Percentiles rank a stretch among this genome's conserved stretches.
phyloP scores from a whole-genome alignment of 805 yeast species.

The Sungouiozyma intestinalis region DNA sequence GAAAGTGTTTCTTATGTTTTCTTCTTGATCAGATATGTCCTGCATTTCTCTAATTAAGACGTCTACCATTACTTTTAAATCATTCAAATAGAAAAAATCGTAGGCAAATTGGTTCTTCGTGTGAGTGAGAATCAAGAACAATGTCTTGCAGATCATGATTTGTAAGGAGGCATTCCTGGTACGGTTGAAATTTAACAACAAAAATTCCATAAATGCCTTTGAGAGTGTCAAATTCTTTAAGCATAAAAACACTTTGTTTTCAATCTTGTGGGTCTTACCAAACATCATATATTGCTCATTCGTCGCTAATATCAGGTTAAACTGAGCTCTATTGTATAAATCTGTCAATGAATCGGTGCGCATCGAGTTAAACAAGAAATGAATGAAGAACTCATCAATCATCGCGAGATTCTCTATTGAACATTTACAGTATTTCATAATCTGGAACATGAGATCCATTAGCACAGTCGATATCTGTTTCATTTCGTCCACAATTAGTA shows the following conservation, averaged over 20 bases:
- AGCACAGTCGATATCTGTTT: constrained; percentile 34
- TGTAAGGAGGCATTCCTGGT: constrained; percentile 58
- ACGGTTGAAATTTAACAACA: constrained; percentile 69
- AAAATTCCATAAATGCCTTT: constrained; percentile 52
- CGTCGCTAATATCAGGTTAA: constrained; percentile 59
- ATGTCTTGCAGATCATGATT: constrained; percentile 66
- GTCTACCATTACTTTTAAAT: constrained; percentile 72
- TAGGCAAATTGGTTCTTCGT: constrained; percentile 41
- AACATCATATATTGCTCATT: constrained; percentile 84
- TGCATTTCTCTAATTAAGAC: constrained; percentile 71
- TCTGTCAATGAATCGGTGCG: constrained; percentile 39
- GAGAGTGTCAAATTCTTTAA: constrained; percentile 37
- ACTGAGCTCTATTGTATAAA: constrained; percentile 52
- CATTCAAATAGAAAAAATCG: constrained; percentile 71
- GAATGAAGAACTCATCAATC: constrained; percentile 37
- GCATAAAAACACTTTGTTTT: constrained; percentile 46
- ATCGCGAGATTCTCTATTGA: constrained; percentile 31
- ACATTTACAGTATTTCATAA: constrained; percentile 42
- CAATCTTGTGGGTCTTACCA: constrained; percentile 24
- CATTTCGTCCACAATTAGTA: constrained; percentile 26
- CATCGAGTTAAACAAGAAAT: constrained; percentile 38
- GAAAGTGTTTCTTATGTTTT: constrained; percentile 54
- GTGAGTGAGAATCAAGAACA: constrained; percentile 59
- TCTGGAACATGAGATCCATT: constrained; percentile 44
- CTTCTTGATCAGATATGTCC: constrained; percentile 53